A percentile compares a stretch with the other conserved stretches of the same genome.
Evolutionary conservation across 441 rosid genomes (phyloP).

Genomic region (Adansonia madagascariensis): DNA sequence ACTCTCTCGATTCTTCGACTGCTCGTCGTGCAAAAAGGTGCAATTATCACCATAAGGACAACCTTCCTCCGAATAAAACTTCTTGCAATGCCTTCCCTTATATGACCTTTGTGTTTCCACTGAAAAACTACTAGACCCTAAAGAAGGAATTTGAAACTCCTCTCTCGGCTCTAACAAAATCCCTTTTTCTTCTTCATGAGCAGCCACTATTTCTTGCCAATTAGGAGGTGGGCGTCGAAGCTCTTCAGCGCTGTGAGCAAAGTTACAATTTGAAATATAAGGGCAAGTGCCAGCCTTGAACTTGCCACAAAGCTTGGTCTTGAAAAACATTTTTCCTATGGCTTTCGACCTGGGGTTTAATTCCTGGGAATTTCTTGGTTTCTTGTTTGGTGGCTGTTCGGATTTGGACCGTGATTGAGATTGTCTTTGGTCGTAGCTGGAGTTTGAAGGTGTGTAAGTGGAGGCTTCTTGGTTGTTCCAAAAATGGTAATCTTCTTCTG

Average conservation of each 20-base stretch:
- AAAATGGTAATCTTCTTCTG: conserved; percentile 70
- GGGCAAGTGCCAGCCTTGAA: conserved; percentile 86
- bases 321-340: conserved; percentile 92
- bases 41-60: conserved; percentile 94
- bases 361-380: conserved; percentile 55
- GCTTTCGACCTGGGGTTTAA: conserved; percentile 58
- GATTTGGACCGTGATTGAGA: conserved; percentile 51
- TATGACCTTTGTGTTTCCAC: conserved; percentile 75
- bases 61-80: conserved; percentile 91
- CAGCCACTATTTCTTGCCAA: conserved; percentile 95
- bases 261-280: conserved; percentile 80
- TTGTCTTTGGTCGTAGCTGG: conserved; percentile 44
- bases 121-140: conserved; percentile 50
- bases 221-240: conserved; percentile 91
- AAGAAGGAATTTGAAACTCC: conserved; percentile 83
- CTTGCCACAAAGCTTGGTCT: conserved; percentile 88
- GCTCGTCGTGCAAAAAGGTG: conserved; percentile 87
- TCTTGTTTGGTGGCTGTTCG: conserved; percentile 67
- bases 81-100: conserved; percentile 94
- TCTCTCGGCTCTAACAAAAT: conserved; percentile 48
- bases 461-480: conserved; percentile 46
- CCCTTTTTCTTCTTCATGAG: conserved; percentile 65
- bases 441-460: conserved; percentile 43
- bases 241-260: conserved; percentile 93
- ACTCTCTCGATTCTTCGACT: conserved; percentile 87